Conservation (phyloP, 2,329 filamentous ascomycete species). For the Aspergillus terreus region DNA sequence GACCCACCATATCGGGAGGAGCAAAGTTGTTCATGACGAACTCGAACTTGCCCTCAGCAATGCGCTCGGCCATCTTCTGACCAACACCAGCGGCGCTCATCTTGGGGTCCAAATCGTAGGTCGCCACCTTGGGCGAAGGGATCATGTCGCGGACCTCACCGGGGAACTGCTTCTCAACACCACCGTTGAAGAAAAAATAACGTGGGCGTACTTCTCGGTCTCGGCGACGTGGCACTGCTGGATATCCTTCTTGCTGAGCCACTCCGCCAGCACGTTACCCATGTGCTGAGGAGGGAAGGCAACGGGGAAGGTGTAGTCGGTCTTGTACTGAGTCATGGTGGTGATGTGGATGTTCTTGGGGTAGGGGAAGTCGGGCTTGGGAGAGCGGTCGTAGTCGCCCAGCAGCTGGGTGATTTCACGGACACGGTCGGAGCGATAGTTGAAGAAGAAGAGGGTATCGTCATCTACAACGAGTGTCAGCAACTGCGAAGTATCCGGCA, state of each 20-base stretch:
- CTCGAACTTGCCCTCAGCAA: slow-evolving; percentile 80
- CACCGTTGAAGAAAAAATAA: slow-evolving; percentile 99
- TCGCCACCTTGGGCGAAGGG: slow-evolving; percentile 88
- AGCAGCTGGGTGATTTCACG: slow-evolving; percentile 94
- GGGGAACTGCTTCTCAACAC: slow-evolving; percentile 92
- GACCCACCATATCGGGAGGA: slow-evolving; percentile 97
- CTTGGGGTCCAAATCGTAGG: slow-evolving; percentile 90
- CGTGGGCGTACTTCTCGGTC: slow-evolving; percentile 99
- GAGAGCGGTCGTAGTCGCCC: slow-evolving; percentile 87
- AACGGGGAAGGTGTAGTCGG: slow-evolving; percentile 84
- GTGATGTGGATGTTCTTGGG: slow-evolving; percentile 83
- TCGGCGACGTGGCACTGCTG: slow-evolving; percentile 96
- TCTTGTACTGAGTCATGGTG: slow-evolving; percentile 99
- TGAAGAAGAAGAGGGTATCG: slow-evolving; percentile 99
- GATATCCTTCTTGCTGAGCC: slow-evolving; percentile 81
- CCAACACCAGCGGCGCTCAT: slow-evolving; percentile 94
- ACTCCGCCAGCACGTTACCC: slow-evolving; percentile 98
- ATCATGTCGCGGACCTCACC: slow-evolving; percentile 92
- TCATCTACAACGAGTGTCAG: slow-evolving; percentile 56
- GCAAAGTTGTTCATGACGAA: slow-evolving; percentile 99
- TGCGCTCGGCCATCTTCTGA: slow-evolving; percentile 82
- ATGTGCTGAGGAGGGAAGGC: slow-evolving; percentile 94
- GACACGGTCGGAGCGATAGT: slow-evolving; percentile 97
- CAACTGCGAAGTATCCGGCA: background rate
- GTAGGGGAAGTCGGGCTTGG: slow-evolving; percentile 85